phyloP scores from a whole-genome alignment of 352 stramenopile species.

The Blastocystis sp. region DNA sequence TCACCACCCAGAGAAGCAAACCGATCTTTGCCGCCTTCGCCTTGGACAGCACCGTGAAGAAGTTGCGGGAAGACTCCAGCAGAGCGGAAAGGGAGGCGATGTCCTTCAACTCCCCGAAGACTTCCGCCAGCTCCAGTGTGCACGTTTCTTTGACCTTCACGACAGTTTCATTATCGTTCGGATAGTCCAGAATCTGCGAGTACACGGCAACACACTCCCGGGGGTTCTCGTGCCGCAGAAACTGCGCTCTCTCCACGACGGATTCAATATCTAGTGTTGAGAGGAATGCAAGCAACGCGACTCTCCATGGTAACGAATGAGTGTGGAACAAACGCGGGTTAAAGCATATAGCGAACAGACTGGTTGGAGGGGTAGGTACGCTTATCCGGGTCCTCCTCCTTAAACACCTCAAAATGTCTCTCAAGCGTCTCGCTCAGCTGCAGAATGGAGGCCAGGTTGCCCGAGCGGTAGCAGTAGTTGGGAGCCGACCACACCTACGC shows the following conservation, averaged over 20 bases:
- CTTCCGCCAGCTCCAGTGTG: slow-evolving; percentile 60
- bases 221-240: slow-evolving; percentile 52
- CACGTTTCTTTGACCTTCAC: slow-evolving; percentile 64
- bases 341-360: slow-evolving; percentile 78
- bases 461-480: slow-evolving; percentile 86
- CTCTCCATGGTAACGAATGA: slow-evolving; percentile 26
- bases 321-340: background rate
- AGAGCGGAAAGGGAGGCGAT: slow-evolving; percentile 42
- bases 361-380: slow-evolving; percentile 94
- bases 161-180: slow-evolving; percentile 26
- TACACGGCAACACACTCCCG: slow-evolving; percentile 40
- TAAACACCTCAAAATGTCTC: slow-evolving; percentile 84
- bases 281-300: background rate
- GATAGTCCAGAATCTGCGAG: slow-evolving; percentile 34
- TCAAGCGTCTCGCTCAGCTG: slow-evolving; percentile 93
- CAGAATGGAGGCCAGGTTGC: slow-evolving; percentile 96
- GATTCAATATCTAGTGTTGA: slow-evolving; percentile 15
- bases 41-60: slow-evolving; percentile 90
- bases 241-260: slow-evolving; percentile 30
- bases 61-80: slow-evolving; percentile 49
- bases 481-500: slow-evolving; percentile 73
- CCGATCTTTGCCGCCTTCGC: slow-evolving; percentile 96
- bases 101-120: slow-evolving; percentile 69
- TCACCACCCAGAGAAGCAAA: slow-evolving; percentile 71
- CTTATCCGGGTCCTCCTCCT: slow-evolving; percentile 92